Conservation (phyloP, 1,284 basidiomycete genomes). For the Termitomyces sp. region DNA sequence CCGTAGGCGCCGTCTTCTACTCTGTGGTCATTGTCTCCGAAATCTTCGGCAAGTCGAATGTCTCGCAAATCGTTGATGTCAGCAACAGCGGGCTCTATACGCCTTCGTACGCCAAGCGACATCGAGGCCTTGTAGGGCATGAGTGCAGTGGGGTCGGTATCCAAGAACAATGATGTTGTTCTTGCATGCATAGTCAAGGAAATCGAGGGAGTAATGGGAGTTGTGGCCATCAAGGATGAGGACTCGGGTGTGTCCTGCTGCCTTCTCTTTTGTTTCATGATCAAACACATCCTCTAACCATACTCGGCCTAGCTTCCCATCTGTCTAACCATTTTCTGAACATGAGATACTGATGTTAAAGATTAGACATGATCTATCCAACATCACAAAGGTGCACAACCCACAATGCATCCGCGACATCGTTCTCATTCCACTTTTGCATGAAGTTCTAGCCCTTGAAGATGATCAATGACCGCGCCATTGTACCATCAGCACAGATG, state of each 20-base stretch:
- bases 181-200: constrained; percentile 23
- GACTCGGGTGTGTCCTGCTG: constrained; percentile 21
- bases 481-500: constrained; percentile 30
- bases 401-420: constrained; percentile 22
- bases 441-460: constrained; percentile 21
- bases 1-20: constrained; percentile 63
- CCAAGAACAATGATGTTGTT: constrained; percentile 29
- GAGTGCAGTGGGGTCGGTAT: constrained; percentile 36
- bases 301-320: constrained; percentile 21
- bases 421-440: constrained; percentile 20
- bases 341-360: not conserved
- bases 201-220: constrained; percentile 30
- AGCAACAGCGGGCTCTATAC: constrained; percentile 46
- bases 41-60: constrained; percentile 56
- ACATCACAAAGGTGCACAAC: not conserved
- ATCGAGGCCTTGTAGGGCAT: constrained; percentile 34
- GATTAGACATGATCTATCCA: not conserved
- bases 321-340: constrained; percentile 6
- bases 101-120: constrained; percentile 61
- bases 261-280: constrained; percentile 27
- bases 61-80: constrained; percentile 58
- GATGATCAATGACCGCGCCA: constrained; percentile 21
- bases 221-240: constrained; percentile 33
- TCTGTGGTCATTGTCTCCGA: constrained; percentile 64
- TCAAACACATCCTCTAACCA: constrained; percentile 32